Evolutionary conservation across 2,329 filamentous ascomycete genomes (phyloP).

Genomic region (Paraconiothyrium sp.): DNA sequence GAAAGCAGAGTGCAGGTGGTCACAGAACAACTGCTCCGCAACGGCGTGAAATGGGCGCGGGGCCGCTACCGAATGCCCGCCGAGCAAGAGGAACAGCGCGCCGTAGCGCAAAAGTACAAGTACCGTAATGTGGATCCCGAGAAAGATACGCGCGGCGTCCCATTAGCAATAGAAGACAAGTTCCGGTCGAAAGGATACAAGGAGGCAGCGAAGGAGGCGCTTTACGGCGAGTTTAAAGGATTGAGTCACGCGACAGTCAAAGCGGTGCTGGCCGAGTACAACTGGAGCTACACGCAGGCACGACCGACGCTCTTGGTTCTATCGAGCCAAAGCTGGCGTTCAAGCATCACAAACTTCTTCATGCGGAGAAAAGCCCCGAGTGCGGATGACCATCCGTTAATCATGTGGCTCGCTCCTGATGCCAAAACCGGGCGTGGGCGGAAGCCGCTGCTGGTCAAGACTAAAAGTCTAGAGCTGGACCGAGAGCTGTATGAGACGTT

Average conservation of each 20-base stretch:
- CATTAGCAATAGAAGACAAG: conserved; percentile 68
- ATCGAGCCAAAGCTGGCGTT: conserved; percentile 79
- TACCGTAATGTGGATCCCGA: conserved; percentile 42
- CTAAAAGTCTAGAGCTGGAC: conserved; percentile 67
- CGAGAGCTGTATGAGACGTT: conserved; percentile 59
- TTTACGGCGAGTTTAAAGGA: conserved; percentile 79
- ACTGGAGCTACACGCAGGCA: conserved; percentile 79
- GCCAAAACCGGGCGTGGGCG: conserved; percentile 62
- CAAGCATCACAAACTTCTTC: conserved; percentile 76
- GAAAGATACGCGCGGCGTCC: conserved; percentile 42
- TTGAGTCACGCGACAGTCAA: conserved; percentile 77
- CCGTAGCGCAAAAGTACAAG: conserved; percentile 43
- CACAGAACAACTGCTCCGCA: conserved; percentile 79
- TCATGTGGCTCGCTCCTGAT: conserved; percentile 69
- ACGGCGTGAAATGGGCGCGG: conserved; percentile 74
- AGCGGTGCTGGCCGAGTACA: conserved; percentile 81
- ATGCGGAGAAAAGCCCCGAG: conserved; percentile 68
- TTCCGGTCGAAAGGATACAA: conserved; percentile 76
- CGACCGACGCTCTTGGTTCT: conserved; percentile 74
- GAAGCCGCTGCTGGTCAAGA: conserved; percentile 70
- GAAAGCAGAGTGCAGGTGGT: conserved; percentile 81
- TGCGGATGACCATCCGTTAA: conserved; percentile 67
- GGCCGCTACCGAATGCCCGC: conserved; percentile 64
- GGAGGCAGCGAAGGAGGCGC: conserved; percentile 71
- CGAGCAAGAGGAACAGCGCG: conserved; percentile 47